Conservation (phyloP, 169 alveolate species). For the Condylostoma magnum region DNA sequence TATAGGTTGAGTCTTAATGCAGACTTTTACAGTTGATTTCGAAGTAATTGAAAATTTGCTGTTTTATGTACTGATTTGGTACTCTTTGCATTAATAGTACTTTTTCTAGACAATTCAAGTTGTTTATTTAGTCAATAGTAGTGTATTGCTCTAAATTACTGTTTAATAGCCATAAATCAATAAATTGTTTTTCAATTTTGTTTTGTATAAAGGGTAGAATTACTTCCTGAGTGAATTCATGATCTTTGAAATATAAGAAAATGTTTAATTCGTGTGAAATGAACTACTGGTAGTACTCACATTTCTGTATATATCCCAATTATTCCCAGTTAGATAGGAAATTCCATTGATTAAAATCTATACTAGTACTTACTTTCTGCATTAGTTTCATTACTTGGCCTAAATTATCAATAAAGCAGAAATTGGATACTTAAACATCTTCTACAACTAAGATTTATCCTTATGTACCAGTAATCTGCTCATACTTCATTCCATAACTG, state of each 20-base stretch:
- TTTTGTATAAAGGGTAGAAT: background rate
- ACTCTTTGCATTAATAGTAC: background rate
- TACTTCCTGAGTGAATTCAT: background rate
- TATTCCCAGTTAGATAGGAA: background rate
- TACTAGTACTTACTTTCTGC: background rate
- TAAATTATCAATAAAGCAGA: too few relatives aligned
- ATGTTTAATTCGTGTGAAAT: background rate
- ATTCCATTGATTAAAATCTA: background rate
- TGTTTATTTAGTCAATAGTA: background rate
- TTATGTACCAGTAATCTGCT: too few relatives aligned
- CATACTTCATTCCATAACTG: too few relatives aligned
- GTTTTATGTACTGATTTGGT: too few relatives aligned
- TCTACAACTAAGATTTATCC: too few relatives aligned
- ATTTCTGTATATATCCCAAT: background rate
- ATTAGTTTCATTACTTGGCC: too few relatives aligned
- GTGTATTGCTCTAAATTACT: background rate
- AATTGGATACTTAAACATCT: too few relatives aligned
- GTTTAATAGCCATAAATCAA: background rate
- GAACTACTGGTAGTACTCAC: background rate
- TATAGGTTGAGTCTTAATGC: too few relatives aligned
- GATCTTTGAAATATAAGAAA: background rate
- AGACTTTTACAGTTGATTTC: too few relatives aligned
- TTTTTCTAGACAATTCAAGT: constrained; percentile 21
- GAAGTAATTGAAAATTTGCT: too few relatives aligned
- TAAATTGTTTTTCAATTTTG: background rate